phyloP scores from a whole-genome alignment of 768 basidiomycete genomes.

The Agrocybe pediades region DNA sequence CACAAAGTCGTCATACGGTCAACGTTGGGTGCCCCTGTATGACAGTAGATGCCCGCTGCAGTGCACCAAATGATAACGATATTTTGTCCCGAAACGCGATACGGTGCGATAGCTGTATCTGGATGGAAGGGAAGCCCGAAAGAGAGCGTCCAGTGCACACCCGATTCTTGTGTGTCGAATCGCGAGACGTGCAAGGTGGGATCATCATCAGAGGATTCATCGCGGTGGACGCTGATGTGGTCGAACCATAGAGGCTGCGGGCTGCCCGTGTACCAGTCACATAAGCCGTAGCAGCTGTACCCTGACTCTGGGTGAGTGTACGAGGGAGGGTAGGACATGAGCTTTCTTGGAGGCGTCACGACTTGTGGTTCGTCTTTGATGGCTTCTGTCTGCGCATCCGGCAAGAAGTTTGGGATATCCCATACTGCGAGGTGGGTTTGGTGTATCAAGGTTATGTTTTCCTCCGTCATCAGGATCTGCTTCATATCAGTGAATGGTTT shows the following conservation, averaged over 20 bases:
- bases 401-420: slow-evolving; percentile 8
- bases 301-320: background rate
- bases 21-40: slow-evolving; percentile 1
- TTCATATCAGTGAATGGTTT: background rate
- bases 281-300: slow-evolving; percentile 10
- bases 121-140: background rate
- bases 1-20: background rate
- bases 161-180: slow-evolving; percentile 1
- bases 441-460: slow-evolving; percentile 10
- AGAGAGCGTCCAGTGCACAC: background rate
- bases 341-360: background rate
- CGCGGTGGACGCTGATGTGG: background rate
- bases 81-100: slow-evolving; percentile 10
- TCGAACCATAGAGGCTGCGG: slow-evolving; percentile 18
- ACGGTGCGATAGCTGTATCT: background rate
- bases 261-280: slow-evolving; percentile 18
- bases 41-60: slow-evolving; percentile 4
- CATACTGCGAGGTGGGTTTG: slow-evolving; percentile 7
- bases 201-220: background rate
- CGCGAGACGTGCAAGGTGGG: background rate
- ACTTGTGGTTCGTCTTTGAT: background rate
- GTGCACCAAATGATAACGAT: slow-evolving; percentile 2
- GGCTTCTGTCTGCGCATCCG: background rate
- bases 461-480: slow-evolving; percentile 14
- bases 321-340: background rate